Base-by-base conservation (phyloP, 202 grass and related monocot genomes). In the Carex arenaria region DNA sequence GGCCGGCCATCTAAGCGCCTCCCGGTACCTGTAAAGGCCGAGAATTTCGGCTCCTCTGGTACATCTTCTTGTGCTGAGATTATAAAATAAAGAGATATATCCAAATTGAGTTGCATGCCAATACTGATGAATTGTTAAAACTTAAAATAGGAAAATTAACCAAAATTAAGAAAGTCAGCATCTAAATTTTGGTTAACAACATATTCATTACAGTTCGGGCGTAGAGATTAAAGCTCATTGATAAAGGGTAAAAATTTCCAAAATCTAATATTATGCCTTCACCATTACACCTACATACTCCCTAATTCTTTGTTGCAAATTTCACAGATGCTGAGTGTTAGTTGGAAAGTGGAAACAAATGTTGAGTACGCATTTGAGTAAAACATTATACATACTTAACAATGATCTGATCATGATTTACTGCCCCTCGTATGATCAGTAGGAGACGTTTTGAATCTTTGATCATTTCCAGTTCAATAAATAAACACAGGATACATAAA, bases 1-100 rank as follows among this genome's bases (percentile, higher is more conserved):
- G 88, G 32, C 55, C 93, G 91, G 43, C 93, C 96, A 90, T 99
- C 90, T 83, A 95, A 34, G 78, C 96, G 89, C 82, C 89, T 99
- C 62, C 93, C 93, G 22, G 85, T 67, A 64, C 96, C 96, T 78
- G 88, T 87, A 61, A 99, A 99, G 17, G 93, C 85, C 22, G 54
- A 86, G 79, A 99, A 96, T 84, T 95, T 99, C 54, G 80, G 88
- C 83, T 91, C 88, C 64, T 90, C 89, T 67, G 69, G 73, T 75
- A 77, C 86, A 78, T 91, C 91, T 89, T 81, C 49, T 18, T 73
- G 38, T 72, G 18, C 88, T 90, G 74, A 65, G 75, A 75, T 83
- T 65, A 42, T 40, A 17, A 64, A 79, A 36, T 67, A 28, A 28
- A 75, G 28, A 14, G 26, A 11, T 1, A 20, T 19, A 34, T 28